Evolutionary conservation across 148 eudicot species (phyloP).

Genomic region (Rhododendron mucronatum): DNA sequence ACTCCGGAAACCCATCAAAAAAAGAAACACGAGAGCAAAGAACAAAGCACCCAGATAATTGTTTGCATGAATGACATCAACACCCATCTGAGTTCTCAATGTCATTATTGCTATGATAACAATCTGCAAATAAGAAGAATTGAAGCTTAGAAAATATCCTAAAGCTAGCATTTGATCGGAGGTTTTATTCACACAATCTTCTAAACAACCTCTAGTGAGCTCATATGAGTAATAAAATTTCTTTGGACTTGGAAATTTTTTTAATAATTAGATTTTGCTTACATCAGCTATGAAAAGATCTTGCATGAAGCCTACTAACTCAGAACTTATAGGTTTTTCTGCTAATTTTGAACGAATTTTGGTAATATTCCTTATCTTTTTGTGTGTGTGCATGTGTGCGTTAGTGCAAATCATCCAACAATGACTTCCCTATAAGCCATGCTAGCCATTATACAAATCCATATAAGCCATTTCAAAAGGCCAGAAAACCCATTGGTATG

Average conservation of each 20-base stretch:
- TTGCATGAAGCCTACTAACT: not conserved
- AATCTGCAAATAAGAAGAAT: slow-evolving; percentile 42
- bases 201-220: too few species aligned
- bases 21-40: slow-evolving; percentile 45
- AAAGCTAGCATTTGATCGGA: too few species aligned
- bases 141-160: not conserved
- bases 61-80: slow-evolving; percentile 54
- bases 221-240: too few species aligned
- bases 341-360: not conserved
- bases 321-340: not conserved
- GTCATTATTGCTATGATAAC: slow-evolving; percentile 41
- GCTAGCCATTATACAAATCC: too few species aligned
- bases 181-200: too few species aligned
- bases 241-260: not conserved
- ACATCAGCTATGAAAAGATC: not conserved
- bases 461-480: too few species aligned
- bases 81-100: slow-evolving; percentile 52
- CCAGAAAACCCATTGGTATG: too few species aligned
- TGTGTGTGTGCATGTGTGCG: not conserved
- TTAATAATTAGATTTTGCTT: not conserved
- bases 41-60: slow-evolving; percentile 72
- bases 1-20: slow-evolving; percentile 66
- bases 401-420: too few species aligned
- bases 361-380: not conserved
- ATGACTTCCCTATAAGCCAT: too few species aligned